phyloP scores from a whole-genome alignment of 2,329 filamentous ascomycete species.

The Xylaria sp. region DNA sequence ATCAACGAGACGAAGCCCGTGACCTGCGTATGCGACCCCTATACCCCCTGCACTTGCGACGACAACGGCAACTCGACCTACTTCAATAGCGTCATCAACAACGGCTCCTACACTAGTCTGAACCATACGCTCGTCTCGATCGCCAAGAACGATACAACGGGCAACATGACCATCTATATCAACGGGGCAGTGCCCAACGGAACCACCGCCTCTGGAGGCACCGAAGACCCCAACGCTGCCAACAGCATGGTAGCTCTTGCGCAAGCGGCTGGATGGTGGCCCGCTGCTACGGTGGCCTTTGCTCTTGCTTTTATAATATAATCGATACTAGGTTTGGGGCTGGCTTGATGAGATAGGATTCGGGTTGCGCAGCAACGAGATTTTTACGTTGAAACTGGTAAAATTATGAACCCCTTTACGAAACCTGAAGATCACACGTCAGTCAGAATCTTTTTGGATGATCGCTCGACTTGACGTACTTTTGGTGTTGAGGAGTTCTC shows the following conservation, averaged over 20 bases:
- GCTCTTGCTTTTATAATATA: conserved; percentile 59
- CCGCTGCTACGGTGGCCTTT: conserved; percentile 57
- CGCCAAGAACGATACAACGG: conserved; percentile 70
- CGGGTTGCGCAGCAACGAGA: not conserved
- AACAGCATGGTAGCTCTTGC: conserved; percentile 51
- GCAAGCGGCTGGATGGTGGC: conserved; percentile 62
- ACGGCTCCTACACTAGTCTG: conserved; percentile 68
- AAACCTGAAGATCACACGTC: not conserved
- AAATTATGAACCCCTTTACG: not conserved
- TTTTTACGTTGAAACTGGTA: conserved; percentile 3
- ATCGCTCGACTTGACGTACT: conserved; percentile 12
- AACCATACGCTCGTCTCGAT: conserved; percentile 73
- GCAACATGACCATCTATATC: conserved; percentile 69
- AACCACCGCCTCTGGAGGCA: conserved; percentile 65
- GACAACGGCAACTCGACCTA: conserved; percentile 74
- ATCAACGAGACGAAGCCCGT: conserved; percentile 70
- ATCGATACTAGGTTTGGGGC: not conserved
- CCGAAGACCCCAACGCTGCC: conserved; percentile 54
- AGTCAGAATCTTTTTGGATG: not conserved
- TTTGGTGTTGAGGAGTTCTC: conserved; percentile 27
- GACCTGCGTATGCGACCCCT: conserved; percentile 68
- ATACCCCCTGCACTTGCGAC: conserved; percentile 64
- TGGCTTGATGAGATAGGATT: not conserved
- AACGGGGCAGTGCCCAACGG: conserved; percentile 81
- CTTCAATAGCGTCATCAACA: conserved; percentile 71